Evolutionary conservation across 495 filamentous ascomycete species (phyloP).

Genomic region (Aspergillus avenaceus): DNA sequence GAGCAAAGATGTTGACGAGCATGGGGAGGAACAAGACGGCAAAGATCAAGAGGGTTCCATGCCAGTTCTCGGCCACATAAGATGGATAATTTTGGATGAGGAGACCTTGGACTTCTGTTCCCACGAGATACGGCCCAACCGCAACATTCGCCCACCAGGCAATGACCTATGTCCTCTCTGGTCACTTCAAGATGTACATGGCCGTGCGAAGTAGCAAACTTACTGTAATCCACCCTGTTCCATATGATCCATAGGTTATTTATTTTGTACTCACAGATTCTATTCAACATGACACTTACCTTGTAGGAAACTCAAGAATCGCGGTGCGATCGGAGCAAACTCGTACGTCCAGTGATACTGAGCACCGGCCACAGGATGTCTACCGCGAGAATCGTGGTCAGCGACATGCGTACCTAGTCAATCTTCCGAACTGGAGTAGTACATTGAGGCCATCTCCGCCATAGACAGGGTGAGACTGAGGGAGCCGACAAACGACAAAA

Average conservation of each 20-base stretch:
- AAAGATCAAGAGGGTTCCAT: slow-evolving; percentile 44
- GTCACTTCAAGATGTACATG: not conserved
- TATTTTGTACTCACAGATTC: too few relatives aligned
- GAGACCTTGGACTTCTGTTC: slow-evolving; percentile 40
- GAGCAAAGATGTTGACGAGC: slow-evolving; percentile 38
- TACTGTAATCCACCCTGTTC: slow-evolving; percentile 3
- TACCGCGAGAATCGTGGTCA: too few relatives aligned
- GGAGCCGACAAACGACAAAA: not conserved
- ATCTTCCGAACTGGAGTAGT: too few relatives aligned
- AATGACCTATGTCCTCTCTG: not conserved
- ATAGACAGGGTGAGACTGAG: not conserved
- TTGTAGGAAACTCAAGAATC: slow-evolving; percentile 2
- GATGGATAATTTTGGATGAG: slow-evolving; percentile 35
- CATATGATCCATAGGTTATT: too few relatives aligned
- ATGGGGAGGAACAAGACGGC: slow-evolving; percentile 25
- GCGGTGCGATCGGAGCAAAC: not conserved
- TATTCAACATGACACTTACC: too few relatives aligned
- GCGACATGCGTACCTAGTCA: too few relatives aligned
- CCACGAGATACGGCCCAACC: slow-evolving; percentile 21
- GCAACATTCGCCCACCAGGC: slow-evolving; percentile 4
- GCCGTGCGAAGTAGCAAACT: not conserved
- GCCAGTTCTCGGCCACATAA: slow-evolving; percentile 40
- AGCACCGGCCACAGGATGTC: slow-evolving; percentile 1
- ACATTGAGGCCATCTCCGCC: slow-evolving; percentile 5
- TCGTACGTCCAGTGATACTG: slow-evolving; percentile 5